phyloP scores from a whole-genome alignment of 345 rosid genomes.

The thale cress (Arabidopsis thaliana) region TAIR10.1 NC_003075.7:11252001-11252500 shows the following conservation, averaged over 20 bases:
- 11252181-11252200: slow-evolving; percentile 74
- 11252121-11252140: slow-evolving; percentile 84
- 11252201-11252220: slow-evolving; percentile 75
- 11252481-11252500: slow-evolving; percentile 74
- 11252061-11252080: slow-evolving; percentile 9
- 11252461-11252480: slow-evolving; percentile 49
- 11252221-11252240: slow-evolving; percentile 68
- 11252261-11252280: neutral
- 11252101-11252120: slow-evolving; percentile 4
- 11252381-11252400: slow-evolving; percentile 77
- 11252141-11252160: slow-evolving; percentile 52
- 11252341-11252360: slow-evolving; percentile 59
- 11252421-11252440: slow-evolving; percentile 78
- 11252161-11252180: slow-evolving; percentile 77
- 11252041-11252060: neutral
- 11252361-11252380: slow-evolving; percentile 72
- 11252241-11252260: slow-evolving; percentile 50
- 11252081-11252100: neutral
- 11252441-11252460: slow-evolving; percentile 54
- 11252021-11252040: slow-evolving; percentile 70
- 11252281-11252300: neutral
- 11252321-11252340: slow-evolving; percentile 71
- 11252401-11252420: slow-evolving; percentile 73
- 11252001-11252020: slow-evolving; percentile 95
- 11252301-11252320: slow-evolving; percentile 17